Evolutionary conservation across 23 red algal species (phyloP).

Genomic region (Gracilaria gracilis): DNA sequence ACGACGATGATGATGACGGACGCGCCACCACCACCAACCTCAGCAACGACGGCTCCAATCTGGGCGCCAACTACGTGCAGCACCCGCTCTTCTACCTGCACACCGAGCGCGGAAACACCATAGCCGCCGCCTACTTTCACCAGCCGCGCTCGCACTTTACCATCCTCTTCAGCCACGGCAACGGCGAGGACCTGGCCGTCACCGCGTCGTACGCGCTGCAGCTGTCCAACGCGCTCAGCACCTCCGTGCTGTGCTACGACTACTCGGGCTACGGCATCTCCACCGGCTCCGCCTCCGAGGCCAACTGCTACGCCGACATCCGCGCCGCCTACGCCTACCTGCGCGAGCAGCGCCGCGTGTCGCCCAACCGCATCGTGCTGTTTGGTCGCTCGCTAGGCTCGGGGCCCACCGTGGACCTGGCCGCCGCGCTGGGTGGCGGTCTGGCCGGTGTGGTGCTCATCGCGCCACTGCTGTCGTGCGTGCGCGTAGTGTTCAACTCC

Average conservation of each 20-base stretch:
- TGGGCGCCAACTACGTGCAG: conserved; percentile 6
- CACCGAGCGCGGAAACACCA: conserved; percentile 51
- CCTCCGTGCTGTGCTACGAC: conserved; percentile 32
- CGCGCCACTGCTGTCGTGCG: conserved; percentile 56
- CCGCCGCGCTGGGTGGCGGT: conserved; percentile 9
- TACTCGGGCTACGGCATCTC: conserved; percentile 78
- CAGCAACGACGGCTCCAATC: conserved; percentile 5
- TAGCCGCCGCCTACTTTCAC: conserved; percentile 64
- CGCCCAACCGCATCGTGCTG: conserved; percentile 69
- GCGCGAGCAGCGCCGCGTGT: background rate
- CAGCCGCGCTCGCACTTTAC: conserved; percentile 43
- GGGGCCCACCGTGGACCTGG: conserved; percentile 76
- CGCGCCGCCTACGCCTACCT: conserved; percentile 71
- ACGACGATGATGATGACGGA: conserved; percentile 11
- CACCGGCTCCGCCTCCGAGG: conserved; percentile 58
- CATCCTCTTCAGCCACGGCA: conserved; percentile 68
- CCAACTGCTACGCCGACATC: conserved; percentile 70
- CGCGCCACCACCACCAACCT: background rate
- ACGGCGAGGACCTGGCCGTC: conserved; percentile 41
- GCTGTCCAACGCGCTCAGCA: conserved; percentile 45
- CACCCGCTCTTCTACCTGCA: conserved; percentile 63
- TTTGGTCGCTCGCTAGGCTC: conserved; percentile 82
- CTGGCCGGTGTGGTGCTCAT: conserved; percentile 79
- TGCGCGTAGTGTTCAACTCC: conserved; percentile 66
- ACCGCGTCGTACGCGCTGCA: conserved; percentile 49